phyloP scores from a whole-genome alignment of 169 alveolate species.

The Babesia microti region DNA sequence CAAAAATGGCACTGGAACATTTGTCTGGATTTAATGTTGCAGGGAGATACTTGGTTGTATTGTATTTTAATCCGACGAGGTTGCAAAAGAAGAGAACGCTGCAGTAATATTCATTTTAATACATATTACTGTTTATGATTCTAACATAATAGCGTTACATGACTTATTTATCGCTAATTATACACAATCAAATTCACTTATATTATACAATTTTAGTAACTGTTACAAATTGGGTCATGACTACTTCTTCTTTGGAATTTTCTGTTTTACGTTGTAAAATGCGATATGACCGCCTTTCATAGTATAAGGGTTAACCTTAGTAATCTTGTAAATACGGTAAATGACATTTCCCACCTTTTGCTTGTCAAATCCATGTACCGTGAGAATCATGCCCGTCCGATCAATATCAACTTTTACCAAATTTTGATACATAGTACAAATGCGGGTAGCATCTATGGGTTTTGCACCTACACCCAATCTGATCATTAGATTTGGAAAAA shows the following conservation, averaged over 20 bases:
- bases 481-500: constrained; percentile 62
- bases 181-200: not conserved
- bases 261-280: constrained; percentile 58
- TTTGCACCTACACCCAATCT: constrained; percentile 76
- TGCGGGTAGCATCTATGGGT: constrained; percentile 64
- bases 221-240: not conserved
- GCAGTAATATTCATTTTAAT: constrained; percentile 5
- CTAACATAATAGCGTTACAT: not conserved
- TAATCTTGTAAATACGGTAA: constrained; percentile 55
- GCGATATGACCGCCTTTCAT: constrained; percentile 75
- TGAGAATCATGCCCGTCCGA: constrained; percentile 48
- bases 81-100: constrained; percentile 63
- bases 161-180: not conserved
- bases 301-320: constrained; percentile 72
- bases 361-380: constrained; percentile 70
- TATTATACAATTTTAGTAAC: not conserved
- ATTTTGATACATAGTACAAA: constrained; percentile 57
- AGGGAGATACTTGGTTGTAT: constrained; percentile 81
- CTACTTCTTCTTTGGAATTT: constrained; percentile 58
- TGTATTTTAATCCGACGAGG: constrained; percentile 73
- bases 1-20: constrained; percentile 96
- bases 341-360: constrained; percentile 71
- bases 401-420: constrained; percentile 61
- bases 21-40: constrained; percentile 97
- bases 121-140: constrained; percentile 1